phyloP scores from a whole-genome alignment of 1,284 basidiomycete species.

The Marasmius sp. region DNA sequence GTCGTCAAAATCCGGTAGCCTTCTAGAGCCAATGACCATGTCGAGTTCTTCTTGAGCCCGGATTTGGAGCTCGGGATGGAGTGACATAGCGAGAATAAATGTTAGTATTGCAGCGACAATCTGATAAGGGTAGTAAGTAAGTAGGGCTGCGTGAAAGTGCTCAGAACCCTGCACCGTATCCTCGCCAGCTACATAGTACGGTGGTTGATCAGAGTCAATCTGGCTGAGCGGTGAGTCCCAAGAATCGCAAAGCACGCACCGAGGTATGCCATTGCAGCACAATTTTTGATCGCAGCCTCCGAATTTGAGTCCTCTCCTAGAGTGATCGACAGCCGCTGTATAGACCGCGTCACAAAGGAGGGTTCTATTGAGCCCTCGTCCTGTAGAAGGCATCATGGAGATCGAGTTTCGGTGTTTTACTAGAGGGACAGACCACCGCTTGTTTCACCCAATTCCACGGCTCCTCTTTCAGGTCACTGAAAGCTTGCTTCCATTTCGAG shows the following conservation, averaged over 20 bases:
- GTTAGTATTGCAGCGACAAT: constrained; percentile 20
- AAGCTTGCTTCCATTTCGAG: no score
- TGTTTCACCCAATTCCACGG: no score
- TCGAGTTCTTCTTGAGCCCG: constrained; percentile 33
- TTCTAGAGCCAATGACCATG: constrained; percentile 22
- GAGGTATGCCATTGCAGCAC: background rate
- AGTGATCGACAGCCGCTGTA: no score
- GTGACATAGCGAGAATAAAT: constrained; percentile 29
- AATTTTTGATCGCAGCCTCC: background rate
- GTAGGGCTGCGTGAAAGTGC: background rate
- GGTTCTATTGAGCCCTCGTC: no score
- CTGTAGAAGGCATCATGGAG: no score
- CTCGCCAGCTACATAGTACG: constrained; percentile 25
- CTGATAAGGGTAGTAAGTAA: constrained; percentile 12
- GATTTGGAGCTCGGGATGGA: constrained; percentile 28
- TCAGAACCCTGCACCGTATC: constrained; percentile 25
- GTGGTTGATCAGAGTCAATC: no score
- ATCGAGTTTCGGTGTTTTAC: no score
- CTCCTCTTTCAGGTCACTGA: no score
- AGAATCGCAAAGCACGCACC: background rate
- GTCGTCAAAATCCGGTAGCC: constrained; percentile 34
- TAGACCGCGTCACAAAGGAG: no score
- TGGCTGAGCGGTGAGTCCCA: background rate
- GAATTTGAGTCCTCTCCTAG: no score
- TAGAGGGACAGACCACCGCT: no score